These are phyloP conservation scores for Rhizophora mangle DNA, from an alignment of 345 rosid genomes.

Conservation along the genomic window DNA sequence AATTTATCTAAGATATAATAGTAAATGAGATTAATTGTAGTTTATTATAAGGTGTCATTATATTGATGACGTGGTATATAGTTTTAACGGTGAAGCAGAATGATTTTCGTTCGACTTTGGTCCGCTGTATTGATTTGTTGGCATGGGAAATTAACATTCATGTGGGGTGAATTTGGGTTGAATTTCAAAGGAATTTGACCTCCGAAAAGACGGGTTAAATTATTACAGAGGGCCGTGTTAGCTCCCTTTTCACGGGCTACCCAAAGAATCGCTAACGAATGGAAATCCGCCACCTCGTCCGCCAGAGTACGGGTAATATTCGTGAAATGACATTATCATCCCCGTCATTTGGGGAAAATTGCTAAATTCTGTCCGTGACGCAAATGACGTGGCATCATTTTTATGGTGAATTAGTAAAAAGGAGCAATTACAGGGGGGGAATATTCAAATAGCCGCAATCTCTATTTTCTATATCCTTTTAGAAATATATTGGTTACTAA, in stretches of 20 bases:
- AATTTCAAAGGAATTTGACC: conserved; percentile 63
- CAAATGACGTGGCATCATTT: conserved; percentile 20
- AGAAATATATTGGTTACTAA: neutral
- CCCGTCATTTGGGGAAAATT: neutral
- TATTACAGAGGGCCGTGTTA: conserved; percentile 20
- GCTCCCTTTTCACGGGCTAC: conserved; percentile 5
- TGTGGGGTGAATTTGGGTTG: conserved; percentile 58
- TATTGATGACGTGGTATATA: neutral
- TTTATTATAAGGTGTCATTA: neutral
- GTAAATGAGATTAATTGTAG: no score
- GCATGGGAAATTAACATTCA: conserved; percentile 25
- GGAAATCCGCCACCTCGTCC: conserved; percentile 21
- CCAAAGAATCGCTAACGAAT: conserved; percentile 12
- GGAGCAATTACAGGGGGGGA: neutral
- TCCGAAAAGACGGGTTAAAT: conserved; percentile 16
- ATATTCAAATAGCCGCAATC: conserved; percentile 13
- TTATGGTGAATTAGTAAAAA: conserved; percentile 12
- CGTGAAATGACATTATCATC: conserved; percentile 7
- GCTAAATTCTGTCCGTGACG: neutral
- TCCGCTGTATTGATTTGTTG: neutral
- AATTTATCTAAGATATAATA: no score
- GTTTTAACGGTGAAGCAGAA: neutral
- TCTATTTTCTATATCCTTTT: conserved; percentile 16
- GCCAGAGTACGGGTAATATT: neutral
- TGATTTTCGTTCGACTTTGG: no score